phyloP scores from a whole-genome alignment of 257 asterid species.

The Galeopsis tetrahit region DNA sequence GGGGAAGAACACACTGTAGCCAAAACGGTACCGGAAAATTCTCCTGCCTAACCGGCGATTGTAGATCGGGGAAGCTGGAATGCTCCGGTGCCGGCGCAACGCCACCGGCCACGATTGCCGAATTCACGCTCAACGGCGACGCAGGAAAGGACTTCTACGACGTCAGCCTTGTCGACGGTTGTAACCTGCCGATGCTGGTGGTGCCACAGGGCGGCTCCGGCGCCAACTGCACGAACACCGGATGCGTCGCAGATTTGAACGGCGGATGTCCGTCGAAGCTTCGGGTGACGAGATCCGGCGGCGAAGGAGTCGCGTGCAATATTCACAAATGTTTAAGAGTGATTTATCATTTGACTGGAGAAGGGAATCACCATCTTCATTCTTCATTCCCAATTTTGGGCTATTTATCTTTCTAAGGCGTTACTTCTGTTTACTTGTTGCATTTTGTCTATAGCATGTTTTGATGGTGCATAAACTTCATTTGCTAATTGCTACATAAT shows the following conservation, averaged over 20 bases:
- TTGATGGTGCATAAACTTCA: conserved; percentile 32
- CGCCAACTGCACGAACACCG: conserved; percentile 61
- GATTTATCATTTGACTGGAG: background rate
- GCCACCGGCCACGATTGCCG: too few species aligned
- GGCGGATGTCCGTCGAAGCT: conserved; percentile 87
- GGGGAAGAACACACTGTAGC: too few species aligned
- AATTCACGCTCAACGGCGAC: too few species aligned
- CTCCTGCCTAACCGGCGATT: too few species aligned
- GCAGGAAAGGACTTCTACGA: too few species aligned
- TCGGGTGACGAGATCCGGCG: conserved; percentile 56
- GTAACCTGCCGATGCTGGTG: too few species aligned
- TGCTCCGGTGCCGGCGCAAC: too few species aligned
- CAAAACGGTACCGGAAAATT: too few species aligned
- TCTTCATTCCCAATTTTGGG: conserved; percentile 12
- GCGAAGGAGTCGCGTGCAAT: conserved; percentile 76
- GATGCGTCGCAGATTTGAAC: conserved; percentile 61
- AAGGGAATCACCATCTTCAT: background rate
- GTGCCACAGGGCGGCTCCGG: conserved; percentile 87
- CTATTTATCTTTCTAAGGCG: conserved; percentile 1
- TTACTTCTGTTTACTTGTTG: conserved; percentile 11
- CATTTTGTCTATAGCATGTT: conserved; percentile 25
- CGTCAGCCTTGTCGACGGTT: too few species aligned
- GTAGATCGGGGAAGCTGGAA: too few species aligned
- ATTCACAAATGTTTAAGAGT: too few species aligned
- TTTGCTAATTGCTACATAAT: conserved; percentile 64